Base-by-base conservation (phyloP, 345 rosid species). In the Heritiera fomes region DNA sequence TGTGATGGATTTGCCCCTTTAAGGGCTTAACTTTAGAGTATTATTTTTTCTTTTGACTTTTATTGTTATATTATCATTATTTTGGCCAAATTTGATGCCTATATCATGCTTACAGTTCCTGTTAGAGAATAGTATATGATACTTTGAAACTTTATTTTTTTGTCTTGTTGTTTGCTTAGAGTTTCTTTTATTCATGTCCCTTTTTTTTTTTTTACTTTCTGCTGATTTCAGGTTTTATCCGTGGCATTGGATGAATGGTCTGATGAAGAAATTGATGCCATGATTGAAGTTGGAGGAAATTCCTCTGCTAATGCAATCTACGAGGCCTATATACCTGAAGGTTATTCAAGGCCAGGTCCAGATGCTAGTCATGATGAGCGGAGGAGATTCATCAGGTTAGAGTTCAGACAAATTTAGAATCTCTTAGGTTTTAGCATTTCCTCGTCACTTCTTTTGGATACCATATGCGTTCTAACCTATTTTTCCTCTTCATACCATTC, bases 171-270 rank as follows among this genome's bases (percentile, higher is more conserved):
- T 53, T 72, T 34, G 38, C 38, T 34, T 34, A 34, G 38, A 34
- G 38, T 34, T 34, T 34, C 38, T 34, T 34, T n/a, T 2, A 15
- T 52, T 50, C 6, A n/a, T 12, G 58, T 70, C 38, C 38, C 1
- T 49, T 49, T 9, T 50, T 56, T 77, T 69, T 30, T 67, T 18
- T 52, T 52, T 81, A 70, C 64, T 23, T 80, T 79, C 46, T 0
- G 18, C 17, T 84, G 52, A 30, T 50, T 75, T 28, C 84, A 97
- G 99, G 98, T 94, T 83, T 86, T 97, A 76, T 94, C 99, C 8
- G 95, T 97, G 82, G 88, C 98, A 58, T 78, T 97, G 85, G 99
- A 97, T 90, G 99, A 97, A 2, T 97, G 99, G 98, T 86, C 97
- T 59, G 91, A 91, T 70, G 98, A 90, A 58, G 95, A 97, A 85